These are phyloP conservation scores for Ephemerocybe angulata DNA, from an alignment of 768 basidiomycete genomes.

Conservation along the genomic window DNA sequence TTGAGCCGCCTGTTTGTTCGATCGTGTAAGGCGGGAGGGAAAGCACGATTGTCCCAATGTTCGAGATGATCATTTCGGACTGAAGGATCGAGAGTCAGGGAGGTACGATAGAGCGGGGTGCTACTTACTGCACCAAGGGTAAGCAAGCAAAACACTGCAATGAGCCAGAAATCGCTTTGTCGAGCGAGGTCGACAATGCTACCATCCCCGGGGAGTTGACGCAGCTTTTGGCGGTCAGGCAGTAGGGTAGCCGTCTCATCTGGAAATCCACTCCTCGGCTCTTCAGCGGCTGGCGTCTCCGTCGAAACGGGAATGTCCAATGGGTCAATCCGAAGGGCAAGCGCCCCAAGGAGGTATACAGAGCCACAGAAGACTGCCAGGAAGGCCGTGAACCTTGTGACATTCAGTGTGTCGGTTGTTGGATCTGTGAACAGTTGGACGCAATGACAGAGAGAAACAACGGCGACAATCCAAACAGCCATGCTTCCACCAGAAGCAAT, in stretches of 20 bases:
- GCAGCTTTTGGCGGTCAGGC: constrained; percentile 2
- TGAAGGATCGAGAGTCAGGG: constrained; percentile 19
- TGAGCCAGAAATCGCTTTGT: constrained; percentile 62
- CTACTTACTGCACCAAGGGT: constrained; percentile 66
- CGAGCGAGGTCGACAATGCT: constrained; percentile 41
- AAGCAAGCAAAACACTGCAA: constrained; percentile 49
- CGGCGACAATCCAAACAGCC: constrained; percentile 80
- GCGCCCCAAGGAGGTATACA: constrained; percentile 52
- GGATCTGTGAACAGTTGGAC: constrained; percentile 54
- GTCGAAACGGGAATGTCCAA: too few species aligned
- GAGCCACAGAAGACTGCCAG: constrained; percentile 51
- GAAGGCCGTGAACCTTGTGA: constrained; percentile 49
- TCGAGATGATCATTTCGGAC: constrained; percentile 82
- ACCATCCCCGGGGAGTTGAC: constrained; percentile 5
- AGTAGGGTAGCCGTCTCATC: constrained; percentile 35
- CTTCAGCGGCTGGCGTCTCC: too few species aligned
- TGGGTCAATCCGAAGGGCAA: constrained; percentile 32
- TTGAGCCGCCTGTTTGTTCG: constrained; percentile 11
- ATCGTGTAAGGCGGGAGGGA: constrained; percentile 46
- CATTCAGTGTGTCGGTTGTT: constrained; percentile 40
- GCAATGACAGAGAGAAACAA: constrained; percentile 67
- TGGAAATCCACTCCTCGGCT: too few species aligned
- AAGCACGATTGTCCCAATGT: constrained; percentile 72
- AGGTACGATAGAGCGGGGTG: constrained; percentile 1
- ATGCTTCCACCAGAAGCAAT: constrained; percentile 63